Evolutionary conservation across 2,329 filamentous ascomycete genomes (phyloP), one percentile per base, ranked within the genome.

Genomic region (Ilyonectria robusta): DNA sequence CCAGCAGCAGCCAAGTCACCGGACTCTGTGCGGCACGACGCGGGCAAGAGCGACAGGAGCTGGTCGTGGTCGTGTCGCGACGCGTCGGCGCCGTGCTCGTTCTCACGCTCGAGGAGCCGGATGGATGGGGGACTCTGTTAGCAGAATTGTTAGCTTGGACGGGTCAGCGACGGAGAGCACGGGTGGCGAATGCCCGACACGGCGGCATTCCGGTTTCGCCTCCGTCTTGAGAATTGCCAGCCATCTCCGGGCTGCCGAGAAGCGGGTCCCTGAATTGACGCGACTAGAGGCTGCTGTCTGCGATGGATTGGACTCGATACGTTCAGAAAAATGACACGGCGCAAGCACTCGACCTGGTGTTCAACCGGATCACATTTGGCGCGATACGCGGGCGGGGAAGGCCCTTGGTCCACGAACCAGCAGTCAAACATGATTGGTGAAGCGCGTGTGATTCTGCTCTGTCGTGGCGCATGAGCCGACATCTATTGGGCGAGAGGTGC

Each of bases 61-160:
- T 51, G 26, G 5, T 51, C 48, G 21, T 51, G 23, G 7, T 33
- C 23, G 48, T 51, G 48, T 51, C 26, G 48, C 23, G 48, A 51
- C 48, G 48, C 48, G 15, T 51, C 48, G 48, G 48, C 48, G 48
- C 48, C 48, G 35, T 51, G 48, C 26, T 31, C 23, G 6, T n/a
- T 33, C 48, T 51, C 15, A 29, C 26, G 7, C 48, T 51, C 26
- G 48, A 26, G 23, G 23, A 26, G 23, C 23, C 23, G 3, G 23
- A 26, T 26, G 5, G 46, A 50, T 21, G 29, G 19, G 46, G 46
- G 7, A 50, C 19, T 50, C 46, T 29, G 19, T 50, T 50, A 26
- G 21, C 10, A 50, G 46, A 23, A 23, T 3, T 23, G 7, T 50
- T 31, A 53, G 48, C 48, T 35, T 35, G 48, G 31, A n/a, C n/a